phyloP scores from a whole-genome alignment of 2,329 filamentous ascomycete species.

The Xylaria sp. region DNA sequence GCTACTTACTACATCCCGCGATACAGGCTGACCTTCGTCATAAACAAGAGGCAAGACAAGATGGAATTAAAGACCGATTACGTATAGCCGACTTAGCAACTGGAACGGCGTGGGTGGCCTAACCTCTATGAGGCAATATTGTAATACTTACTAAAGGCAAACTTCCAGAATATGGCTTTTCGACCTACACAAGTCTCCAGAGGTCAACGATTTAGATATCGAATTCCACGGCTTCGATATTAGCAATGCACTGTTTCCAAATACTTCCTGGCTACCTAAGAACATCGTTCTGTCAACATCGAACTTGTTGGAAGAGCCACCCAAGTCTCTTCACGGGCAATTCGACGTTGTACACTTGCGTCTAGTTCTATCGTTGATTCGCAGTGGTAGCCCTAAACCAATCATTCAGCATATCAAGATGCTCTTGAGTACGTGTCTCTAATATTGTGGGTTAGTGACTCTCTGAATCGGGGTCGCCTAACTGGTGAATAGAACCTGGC shows the following conservation, averaged over 20 bases:
- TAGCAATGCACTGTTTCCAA: constrained; percentile 30
- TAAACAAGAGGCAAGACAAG: constrained; percentile 7
- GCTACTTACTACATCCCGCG: constrained; percentile 30
- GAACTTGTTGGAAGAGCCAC: constrained; percentile 24
- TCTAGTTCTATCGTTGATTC: constrained; percentile 28
- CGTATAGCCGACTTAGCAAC: constrained; percentile 31
- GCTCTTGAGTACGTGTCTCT: constrained; percentile 27
- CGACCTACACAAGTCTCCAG: constrained; percentile 28
- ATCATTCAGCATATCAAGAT: constrained; percentile 33
- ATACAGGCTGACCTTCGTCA: constrained; percentile 21
- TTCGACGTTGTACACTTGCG: constrained; percentile 34
- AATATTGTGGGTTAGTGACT: not conserved
- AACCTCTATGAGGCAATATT: not conserved
- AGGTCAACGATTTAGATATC: constrained; percentile 22
- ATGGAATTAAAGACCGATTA: not conserved
- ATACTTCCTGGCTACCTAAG: constrained; percentile 29
- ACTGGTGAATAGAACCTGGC: constrained; percentile 22
- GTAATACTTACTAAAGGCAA: not conserved
- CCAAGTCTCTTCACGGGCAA: constrained; percentile 24
- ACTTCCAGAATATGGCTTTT: constrained; percentile 29
- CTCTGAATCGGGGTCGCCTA: not conserved
- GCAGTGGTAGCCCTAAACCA: constrained; percentile 24
- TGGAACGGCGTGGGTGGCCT: constrained; percentile 27
- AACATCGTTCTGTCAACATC: constrained; percentile 23
- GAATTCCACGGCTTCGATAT: constrained; percentile 34